Evolutionary conservation across 169 alveolate genomes (phyloP).

Genomic region (Plasmodium reichenowi): DNA sequence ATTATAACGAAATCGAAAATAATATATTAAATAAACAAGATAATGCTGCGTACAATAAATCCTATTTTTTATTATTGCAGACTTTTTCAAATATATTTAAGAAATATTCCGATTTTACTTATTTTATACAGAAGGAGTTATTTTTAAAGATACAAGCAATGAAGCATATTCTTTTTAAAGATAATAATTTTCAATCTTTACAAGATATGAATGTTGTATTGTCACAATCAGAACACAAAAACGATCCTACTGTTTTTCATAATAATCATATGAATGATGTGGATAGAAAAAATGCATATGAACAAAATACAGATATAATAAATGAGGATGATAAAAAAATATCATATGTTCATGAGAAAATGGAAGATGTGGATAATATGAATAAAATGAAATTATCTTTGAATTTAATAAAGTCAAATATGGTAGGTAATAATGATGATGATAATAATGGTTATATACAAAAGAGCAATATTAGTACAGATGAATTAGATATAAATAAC

Average conservation of each 20-base stretch:
- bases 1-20: conserved; percentile 27
- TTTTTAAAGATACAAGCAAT: conserved; percentile 4
- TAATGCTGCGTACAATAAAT: not conserved
- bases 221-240: too few species aligned
- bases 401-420: not conserved
- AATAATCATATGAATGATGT: too few species aligned
- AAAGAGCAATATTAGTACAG: not conserved
- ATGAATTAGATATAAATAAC: not conserved
- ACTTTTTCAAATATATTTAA: conserved; percentile 23
- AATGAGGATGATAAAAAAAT: not conserved
- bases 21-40: not conserved
- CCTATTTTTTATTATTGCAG: conserved; percentile 10
- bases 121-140: conserved; percentile 22
- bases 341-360: not conserved
- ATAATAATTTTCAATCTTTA: not conserved
- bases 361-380: not conserved
- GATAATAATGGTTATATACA: not conserved
- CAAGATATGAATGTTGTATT: not conserved
- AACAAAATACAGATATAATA: not conserved
- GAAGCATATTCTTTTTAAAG: conserved; percentile 15
- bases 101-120: conserved; percentile 17
- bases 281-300: too few species aligned
- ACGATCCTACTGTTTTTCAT: not conserved
- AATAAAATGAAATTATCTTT: not conserved
- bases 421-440: not conserved